Evolutionary conservation across 495 filamentous ascomycete species (phyloP).

Genomic region (Hyaloscypha bicolor): DNA sequence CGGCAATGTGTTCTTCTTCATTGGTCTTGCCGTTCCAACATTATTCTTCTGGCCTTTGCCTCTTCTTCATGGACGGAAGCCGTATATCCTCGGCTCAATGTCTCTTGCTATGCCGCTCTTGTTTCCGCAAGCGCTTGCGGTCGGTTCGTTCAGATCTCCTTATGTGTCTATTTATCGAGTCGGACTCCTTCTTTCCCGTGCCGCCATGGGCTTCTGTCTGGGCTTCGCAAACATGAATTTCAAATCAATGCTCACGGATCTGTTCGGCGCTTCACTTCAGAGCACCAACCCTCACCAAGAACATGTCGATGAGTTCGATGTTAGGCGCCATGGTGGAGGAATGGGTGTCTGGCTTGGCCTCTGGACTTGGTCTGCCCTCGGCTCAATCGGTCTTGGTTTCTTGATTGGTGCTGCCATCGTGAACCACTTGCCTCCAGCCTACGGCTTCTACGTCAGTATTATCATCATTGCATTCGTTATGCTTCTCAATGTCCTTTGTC

Average conservation of each 20-base stretch:
- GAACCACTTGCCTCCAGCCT: conserved; percentile 58
- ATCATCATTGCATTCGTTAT: conserved; percentile 61
- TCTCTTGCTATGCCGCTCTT: conserved; percentile 70
- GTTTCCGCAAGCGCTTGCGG: conserved; percentile 70
- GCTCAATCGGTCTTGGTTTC: conserved; percentile 69
- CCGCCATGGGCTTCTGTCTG: conserved; percentile 64
- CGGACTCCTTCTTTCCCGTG: conserved; percentile 62
- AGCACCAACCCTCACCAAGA: conserved; percentile 72
- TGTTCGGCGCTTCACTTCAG: conserved; percentile 74
- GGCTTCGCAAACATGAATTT: conserved; percentile 80
- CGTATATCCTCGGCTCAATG: conserved; percentile 67
- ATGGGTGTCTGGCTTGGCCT: conserved; percentile 78
- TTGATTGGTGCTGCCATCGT: conserved; percentile 68
- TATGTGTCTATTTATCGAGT: conserved; percentile 56
- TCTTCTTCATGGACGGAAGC: conserved; percentile 75
- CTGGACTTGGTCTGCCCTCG: conserved; percentile 74
- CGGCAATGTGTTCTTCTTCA: conserved; percentile 71
- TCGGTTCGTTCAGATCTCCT: conserved; percentile 56
- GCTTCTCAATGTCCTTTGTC: conserved; percentile 64
- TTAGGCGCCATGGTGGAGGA: conserved; percentile 70
- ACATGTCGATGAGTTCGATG: conserved; percentile 60
- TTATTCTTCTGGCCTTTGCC: conserved; percentile 74
- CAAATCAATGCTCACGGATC: conserved; percentile 66
- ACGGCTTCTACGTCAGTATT: conserved; percentile 75
- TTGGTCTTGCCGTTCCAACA: conserved; percentile 67